Conservation (phyloP, 352 stramenopile genomes). For the Phytophthora hibernalis region DNA sequence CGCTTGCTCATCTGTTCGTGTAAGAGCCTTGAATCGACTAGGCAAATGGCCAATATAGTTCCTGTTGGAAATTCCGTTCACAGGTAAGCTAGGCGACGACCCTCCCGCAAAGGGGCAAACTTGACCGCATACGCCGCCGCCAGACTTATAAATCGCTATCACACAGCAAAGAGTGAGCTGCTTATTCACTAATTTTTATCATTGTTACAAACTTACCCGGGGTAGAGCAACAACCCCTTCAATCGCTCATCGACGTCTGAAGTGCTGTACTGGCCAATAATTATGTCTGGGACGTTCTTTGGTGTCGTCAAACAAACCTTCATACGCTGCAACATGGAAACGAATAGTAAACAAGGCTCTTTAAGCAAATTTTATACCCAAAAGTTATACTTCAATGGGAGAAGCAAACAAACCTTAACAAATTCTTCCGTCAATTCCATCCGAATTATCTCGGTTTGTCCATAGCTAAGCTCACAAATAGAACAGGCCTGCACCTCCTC, state of each 20-base stretch:
- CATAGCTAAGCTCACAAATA: conserved; percentile 3
- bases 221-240: not conserved
- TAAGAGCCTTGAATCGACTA: not conserved
- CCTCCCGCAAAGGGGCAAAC: not conserved
- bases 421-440: not conserved
- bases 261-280: conserved; percentile 1
- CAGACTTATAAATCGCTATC: not conserved
- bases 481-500: not conserved
- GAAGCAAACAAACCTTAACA: not conserved
- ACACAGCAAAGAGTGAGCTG: no score
- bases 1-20: conserved; percentile 8
- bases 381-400: not conserved
- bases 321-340: not conserved
- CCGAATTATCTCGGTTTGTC: not conserved
- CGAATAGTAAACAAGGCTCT: not conserved
- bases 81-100: not conserved
- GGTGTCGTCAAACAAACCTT: not conserved
- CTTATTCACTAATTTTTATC: not conserved
- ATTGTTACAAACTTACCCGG: not conserved
- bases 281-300: not conserved
- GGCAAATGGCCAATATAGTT: conserved; percentile 14
- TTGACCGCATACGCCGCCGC: not conserved
- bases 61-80: conserved; percentile 1
- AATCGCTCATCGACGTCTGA: not conserved
- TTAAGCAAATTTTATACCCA: not conserved